Percentiles rank a stretch among this genome's conserved stretches.
These are phyloP conservation scores for Saturnispora diversa DNA, from an alignment of 805 yeast genomes.

Conservation along the genomic window DNA sequence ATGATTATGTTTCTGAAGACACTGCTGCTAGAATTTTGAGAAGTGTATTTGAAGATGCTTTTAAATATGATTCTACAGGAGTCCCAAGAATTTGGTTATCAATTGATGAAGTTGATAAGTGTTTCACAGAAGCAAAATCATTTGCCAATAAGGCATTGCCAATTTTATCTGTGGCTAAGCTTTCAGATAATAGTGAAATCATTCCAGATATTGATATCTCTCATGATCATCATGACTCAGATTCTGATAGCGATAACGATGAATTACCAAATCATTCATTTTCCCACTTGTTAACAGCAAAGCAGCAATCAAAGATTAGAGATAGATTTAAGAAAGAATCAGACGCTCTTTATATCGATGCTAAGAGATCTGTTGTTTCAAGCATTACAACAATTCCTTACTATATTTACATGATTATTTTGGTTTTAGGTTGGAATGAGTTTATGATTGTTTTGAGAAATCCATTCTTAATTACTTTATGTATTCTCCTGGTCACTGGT, in stretches of 20 bases:
- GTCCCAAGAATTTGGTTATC: conserved; percentile 77
- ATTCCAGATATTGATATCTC: conserved; percentile 48
- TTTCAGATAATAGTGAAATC: conserved; percentile 45
- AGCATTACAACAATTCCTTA: conserved; percentile 75
- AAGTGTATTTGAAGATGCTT: conserved; percentile 73
- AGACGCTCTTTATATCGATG: conserved; percentile 75
- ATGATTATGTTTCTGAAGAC: conserved; percentile 58
- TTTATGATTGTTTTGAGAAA: conserved; percentile 79
- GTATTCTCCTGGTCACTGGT: conserved; percentile 51
- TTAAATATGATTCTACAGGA: conserved; percentile 76
- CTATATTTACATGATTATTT: conserved; percentile 64
- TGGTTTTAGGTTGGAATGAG: conserved; percentile 92
- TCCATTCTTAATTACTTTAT: conserved; percentile 68
- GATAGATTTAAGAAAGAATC: conserved; percentile 63
- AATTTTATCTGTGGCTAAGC: conserved; percentile 46
- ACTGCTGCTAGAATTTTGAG: conserved; percentile 57
- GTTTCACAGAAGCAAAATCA: conserved; percentile 52
- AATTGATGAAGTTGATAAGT: conserved; percentile 60
- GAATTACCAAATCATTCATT: conserved; percentile 37
- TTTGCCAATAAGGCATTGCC: conserved; percentile 53
- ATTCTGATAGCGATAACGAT: conserved; percentile 34
- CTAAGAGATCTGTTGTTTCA: conserved; percentile 77
- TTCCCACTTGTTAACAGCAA: conserved; percentile 47
- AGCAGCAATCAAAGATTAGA: conserved; percentile 49
- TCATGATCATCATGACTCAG: conserved; percentile 27